Conservation (phyloP, 257 asterid species). For the Leonotis leonurus region DNA sequence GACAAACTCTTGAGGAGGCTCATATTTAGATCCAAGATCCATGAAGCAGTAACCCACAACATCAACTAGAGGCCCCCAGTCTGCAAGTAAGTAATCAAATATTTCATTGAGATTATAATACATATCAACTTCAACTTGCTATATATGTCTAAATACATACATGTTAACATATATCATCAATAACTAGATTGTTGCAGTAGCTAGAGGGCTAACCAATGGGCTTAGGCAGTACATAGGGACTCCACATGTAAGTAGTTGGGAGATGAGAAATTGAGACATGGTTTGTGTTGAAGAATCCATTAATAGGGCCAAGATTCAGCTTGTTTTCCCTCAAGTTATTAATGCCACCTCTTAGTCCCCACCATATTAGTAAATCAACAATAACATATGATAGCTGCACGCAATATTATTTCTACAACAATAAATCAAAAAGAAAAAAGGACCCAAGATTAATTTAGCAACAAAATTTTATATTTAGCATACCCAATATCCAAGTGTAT, state of each 20-base stretch:
- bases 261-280: slow-evolving; percentile 86
- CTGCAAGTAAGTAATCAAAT: slow-evolving; percentile 35
- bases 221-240: slow-evolving; percentile 80
- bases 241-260: slow-evolving; percentile 97
- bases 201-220: too few species aligned
- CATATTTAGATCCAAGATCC: slow-evolving; percentile 57
- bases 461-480: slow-evolving; percentile 7
- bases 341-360: slow-evolving; percentile 80
- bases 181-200: too few species aligned
- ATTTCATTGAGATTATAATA: too few species aligned
- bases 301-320: slow-evolving; percentile 69
- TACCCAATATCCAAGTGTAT: slow-evolving; percentile 88
- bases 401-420: too few species aligned
- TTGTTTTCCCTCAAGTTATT: slow-evolving; percentile 79
- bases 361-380: slow-evolving; percentile 89
- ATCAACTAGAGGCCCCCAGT: slow-evolving; percentile 91
- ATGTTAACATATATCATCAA: too few species aligned
- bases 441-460: neutral
- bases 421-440: too few species aligned
- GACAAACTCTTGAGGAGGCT: slow-evolving; percentile 53
- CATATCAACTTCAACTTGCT: too few species aligned
- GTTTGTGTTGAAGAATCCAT: slow-evolving; percentile 64
- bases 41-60: slow-evolving; percentile 83
- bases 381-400: slow-evolving; percentile 73
- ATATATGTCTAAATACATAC: too few species aligned